These are phyloP conservation scores for Tripterygium wilfordii DNA, from an alignment of 177 flowering plant species.

Conservation along the genomic window DNA sequence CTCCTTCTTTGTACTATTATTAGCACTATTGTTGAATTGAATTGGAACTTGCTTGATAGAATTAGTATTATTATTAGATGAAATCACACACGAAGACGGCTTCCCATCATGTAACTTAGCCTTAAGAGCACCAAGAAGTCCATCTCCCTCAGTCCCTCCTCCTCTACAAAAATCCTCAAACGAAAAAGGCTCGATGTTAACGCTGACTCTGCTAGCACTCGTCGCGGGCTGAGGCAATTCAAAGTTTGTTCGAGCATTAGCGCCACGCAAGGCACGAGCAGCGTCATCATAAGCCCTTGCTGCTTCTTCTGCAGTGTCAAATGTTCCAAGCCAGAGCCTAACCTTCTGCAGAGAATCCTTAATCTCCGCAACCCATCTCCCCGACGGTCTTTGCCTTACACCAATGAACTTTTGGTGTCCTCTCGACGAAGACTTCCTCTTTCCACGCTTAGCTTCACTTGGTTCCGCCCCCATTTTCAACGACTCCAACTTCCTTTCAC, in stretches of 20 bases:
- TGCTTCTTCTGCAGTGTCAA: conserved; percentile 34
- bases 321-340: conserved; percentile 36
- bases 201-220: not conserved
- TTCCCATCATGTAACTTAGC: conserved; percentile 31
- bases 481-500: too few species aligned
- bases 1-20: too few species aligned
- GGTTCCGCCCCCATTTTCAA: not conserved
- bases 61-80: too few species aligned
- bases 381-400: conserved; percentile 34
- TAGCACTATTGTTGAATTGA: too few species aligned
- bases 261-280: conserved; percentile 27
- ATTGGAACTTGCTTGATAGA: too few species aligned
- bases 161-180: conserved; percentile 27
- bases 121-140: conserved; percentile 27
- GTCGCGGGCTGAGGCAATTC: conserved; percentile 16
- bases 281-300: conserved; percentile 34
- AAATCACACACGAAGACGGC: conserved; percentile 5
- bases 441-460: conserved; percentile 5
- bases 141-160: conserved; percentile 12
- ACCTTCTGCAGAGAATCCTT: conserved; percentile 37
- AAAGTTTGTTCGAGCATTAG: conserved; percentile 35
- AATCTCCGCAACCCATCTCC: conserved; percentile 39
- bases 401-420: conserved; percentile 40
- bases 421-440: conserved; percentile 29
- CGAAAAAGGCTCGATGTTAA: conserved; percentile 20